Evolutionary conservation across 176 grass and related monocot genomes (phyloP).

Genomic region (Typha latifolia): DNA sequence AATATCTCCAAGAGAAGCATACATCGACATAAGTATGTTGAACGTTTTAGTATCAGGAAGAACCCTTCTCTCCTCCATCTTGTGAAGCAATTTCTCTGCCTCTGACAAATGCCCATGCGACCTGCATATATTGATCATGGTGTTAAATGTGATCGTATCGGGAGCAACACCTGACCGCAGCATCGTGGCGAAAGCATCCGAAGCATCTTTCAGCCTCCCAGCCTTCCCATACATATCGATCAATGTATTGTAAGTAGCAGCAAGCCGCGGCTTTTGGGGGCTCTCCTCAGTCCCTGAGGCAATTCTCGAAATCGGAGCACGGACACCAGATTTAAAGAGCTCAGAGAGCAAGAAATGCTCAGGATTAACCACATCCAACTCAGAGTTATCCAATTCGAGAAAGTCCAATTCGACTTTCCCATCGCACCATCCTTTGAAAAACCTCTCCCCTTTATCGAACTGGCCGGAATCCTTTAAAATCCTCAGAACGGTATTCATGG

Average conservation of each 20-base stretch:
- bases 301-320: conserved; percentile 11
- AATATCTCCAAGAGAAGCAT: conserved; percentile 37
- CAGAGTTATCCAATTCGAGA: conserved; percentile 30
- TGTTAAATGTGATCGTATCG: conserved; percentile 51
- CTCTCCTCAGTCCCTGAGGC: not conserved
- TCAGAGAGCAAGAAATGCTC: conserved; percentile 41
- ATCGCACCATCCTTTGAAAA: conserved; percentile 48
- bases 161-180: conserved; percentile 27
- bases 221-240: conserved; percentile 67
- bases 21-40: conserved; percentile 52
- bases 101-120: conserved; percentile 25
- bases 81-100: conserved; percentile 37
- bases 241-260: conserved; percentile 45
- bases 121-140: conserved; percentile 44
- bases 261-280: conserved; percentile 34
- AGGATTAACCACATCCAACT: conserved; percentile 22
- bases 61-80: conserved; percentile 37
- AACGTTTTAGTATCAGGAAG: conserved; percentile 44
- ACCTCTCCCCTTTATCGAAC: conserved; percentile 25
- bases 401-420: conserved; percentile 46
- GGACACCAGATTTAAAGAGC: conserved; percentile 14
- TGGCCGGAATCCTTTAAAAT: conserved; percentile 48
- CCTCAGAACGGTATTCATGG: conserved; percentile 56
- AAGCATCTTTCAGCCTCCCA: conserved; percentile 38
- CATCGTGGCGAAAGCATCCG: conserved; percentile 44